These are phyloP conservation scores for Morella rubra DNA, from an alignment of 306 rosid genomes.

Conservation along the genomic window DNA sequence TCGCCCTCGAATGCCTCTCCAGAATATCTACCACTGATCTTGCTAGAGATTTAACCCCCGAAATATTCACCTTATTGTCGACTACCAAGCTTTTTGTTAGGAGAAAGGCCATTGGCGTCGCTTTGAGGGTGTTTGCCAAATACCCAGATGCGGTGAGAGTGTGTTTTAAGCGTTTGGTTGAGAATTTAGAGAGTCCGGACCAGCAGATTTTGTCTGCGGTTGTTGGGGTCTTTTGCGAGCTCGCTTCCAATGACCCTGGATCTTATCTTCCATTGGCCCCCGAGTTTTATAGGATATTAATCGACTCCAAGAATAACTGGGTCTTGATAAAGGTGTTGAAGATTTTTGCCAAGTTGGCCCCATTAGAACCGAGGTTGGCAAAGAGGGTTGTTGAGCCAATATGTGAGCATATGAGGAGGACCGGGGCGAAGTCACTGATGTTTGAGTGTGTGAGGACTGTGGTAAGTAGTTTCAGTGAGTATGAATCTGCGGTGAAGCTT, in stretches of 20 bases:
- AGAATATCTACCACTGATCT: slow-evolving; percentile 73
- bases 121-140: slow-evolving; percentile 70
- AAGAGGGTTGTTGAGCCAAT: slow-evolving; percentile 77
- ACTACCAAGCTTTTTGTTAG: slow-evolving; percentile 55
- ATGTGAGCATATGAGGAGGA: slow-evolving; percentile 67
- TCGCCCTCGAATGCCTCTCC: slow-evolving; percentile 73
- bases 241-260: slow-evolving; percentile 59
- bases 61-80: slow-evolving; percentile 62
- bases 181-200: slow-evolving; percentile 72
- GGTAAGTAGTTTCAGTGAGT: slow-evolving; percentile 59
- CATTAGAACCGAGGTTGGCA: slow-evolving; percentile 73
- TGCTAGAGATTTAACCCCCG: slow-evolving; percentile 82
- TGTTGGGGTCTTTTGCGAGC: slow-evolving; percentile 86
- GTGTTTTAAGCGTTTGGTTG: slow-evolving; percentile 87
- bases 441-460: slow-evolving; percentile 89
- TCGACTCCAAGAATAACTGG: slow-evolving; percentile 87
- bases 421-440: slow-evolving; percentile 69
- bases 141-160: slow-evolving; percentile 85
- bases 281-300: slow-evolving; percentile 68
- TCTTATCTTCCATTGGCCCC: slow-evolving; percentile 91
- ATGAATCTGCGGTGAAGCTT: slow-evolving; percentile 71
- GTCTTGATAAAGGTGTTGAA: slow-evolving; percentile 76
- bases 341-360: slow-evolving; percentile 73
- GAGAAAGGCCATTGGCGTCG: slow-evolving; percentile 71
- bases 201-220: slow-evolving; percentile 57